Evolutionary conservation across 2,329 filamentous ascomycete genomes (phyloP).

Genomic region (Fusarium sp.): DNA sequence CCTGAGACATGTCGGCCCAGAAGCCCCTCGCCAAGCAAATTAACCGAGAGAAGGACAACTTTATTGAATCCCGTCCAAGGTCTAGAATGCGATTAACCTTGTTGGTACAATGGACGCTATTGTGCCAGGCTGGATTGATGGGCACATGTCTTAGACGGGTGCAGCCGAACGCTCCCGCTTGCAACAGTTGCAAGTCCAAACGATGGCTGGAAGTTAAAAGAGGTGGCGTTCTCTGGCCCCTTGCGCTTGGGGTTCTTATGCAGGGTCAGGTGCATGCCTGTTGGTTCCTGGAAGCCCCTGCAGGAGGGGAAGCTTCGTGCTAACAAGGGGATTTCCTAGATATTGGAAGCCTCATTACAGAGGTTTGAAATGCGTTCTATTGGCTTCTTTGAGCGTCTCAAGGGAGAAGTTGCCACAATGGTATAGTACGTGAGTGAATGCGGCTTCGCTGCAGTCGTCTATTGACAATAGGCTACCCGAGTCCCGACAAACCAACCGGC

Average conservation of each 20-base stretch:
- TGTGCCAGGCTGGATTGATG: background rate
- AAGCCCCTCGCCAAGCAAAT: constrained; percentile 10
- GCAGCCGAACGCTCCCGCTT: constrained; percentile 6
- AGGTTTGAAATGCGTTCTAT: too few relatives aligned
- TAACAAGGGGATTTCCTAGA: background rate
- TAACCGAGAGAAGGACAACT: background rate
- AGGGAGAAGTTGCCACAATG: background rate
- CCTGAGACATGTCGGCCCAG: background rate
- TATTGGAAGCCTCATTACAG: constrained; percentile 1
- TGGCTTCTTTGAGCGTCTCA: too few relatives aligned
- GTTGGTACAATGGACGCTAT: background rate
- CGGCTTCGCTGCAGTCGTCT: background rate
- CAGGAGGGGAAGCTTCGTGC: background rate
- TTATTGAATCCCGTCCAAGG: background rate
- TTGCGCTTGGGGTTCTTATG: background rate
- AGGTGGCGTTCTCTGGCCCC: constrained; percentile 11
- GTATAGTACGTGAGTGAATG: background rate
- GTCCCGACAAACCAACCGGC: background rate
- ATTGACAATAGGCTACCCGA: background rate
- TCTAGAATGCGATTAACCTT: background rate
- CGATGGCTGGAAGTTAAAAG: constrained; percentile 2
- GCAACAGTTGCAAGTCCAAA: background rate
- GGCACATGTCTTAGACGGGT: constrained; percentile 1
- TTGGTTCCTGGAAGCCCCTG: background rate
- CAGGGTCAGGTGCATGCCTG: constrained; percentile 6